Percentiles rank a stretch among this genome's conserved stretches.
phyloP scores from a whole-genome alignment of 1,139 yeast genomes.

The Blastobotrys malaysiensis region DNA sequence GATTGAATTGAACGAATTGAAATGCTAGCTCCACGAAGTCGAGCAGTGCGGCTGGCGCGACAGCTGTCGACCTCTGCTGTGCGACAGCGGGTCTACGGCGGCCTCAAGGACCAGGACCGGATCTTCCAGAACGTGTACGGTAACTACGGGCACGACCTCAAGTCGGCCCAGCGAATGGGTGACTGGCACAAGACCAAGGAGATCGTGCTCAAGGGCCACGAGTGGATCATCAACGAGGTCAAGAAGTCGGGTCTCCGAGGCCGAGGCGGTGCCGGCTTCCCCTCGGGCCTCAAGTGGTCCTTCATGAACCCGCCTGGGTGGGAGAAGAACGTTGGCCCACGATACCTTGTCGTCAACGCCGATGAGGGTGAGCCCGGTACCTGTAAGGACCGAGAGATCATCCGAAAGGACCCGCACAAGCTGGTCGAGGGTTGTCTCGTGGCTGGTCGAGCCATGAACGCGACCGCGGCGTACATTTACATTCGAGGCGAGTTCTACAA shows the following conservation, averaged over 20 bases:
- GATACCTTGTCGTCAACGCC: conserved; percentile 82
- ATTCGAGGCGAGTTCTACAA: conserved; percentile 85
- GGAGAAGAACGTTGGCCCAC: conserved; percentile 82
- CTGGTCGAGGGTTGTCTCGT: conserved; percentile 81
- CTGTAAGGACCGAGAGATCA: conserved; percentile 84
- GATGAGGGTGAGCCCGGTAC: conserved; percentile 96
- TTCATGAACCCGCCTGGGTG: conserved; percentile 94
- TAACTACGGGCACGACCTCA: conserved; percentile 67
- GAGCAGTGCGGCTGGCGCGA: conserved; percentile 1
- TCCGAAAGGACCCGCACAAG: conserved; percentile 86
- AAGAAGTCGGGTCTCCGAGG: conserved; percentile 83
- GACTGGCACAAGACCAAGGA: conserved; percentile 92
- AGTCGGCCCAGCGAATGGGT: conserved; percentile 71
- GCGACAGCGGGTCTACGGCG: conserved; percentile 61
- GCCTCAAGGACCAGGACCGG: conserved; percentile 74
- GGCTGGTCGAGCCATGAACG: conserved; percentile 89
- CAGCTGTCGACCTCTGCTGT: conserved; percentile 15
- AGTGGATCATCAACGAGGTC: conserved; percentile 83
- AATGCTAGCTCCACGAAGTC: conserved; percentile 1
- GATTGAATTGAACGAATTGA: too few species aligned
- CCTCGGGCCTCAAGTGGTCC: conserved; percentile 85
- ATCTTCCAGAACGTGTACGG: conserved; percentile 79
- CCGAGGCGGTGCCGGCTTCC: conserved; percentile 92
- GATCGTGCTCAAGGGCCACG: conserved; percentile 72
- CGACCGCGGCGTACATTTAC: conserved; percentile 85